A percentile compares a stretch with the other conserved stretches of the same genome.
phyloP scores from a whole-genome alignment of 2,329 filamentous ascomycete species.

The Metarhizium anisopliae region DNA sequence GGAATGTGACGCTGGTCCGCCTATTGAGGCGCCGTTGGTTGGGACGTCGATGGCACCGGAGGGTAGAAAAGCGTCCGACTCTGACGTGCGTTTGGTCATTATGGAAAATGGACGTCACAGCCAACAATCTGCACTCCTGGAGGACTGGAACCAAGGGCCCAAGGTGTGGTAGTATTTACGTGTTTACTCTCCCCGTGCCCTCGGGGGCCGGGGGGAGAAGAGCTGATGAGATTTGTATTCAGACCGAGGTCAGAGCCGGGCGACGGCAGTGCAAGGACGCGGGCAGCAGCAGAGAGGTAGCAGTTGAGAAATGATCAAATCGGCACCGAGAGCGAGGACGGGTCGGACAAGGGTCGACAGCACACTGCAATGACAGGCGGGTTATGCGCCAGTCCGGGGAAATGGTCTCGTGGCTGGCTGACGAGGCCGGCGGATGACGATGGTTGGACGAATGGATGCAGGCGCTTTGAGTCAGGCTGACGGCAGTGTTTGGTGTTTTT shows the following conservation, averaged over 20 bases:
- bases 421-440: conserved; percentile 1
- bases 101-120: background rate
- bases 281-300: background rate
- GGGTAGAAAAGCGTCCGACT: conserved; percentile 35
- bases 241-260: background rate
- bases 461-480: conserved; percentile 2
- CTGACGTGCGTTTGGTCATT: conserved; percentile 32
- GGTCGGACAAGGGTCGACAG: background rate
- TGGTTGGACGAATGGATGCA: conserved; percentile 1
- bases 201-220: background rate
- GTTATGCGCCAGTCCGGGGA: background rate
- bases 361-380: background rate
- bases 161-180: no score
- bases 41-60: conserved; percentile 24
- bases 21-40: conserved; percentile 13
- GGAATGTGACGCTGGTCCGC: conserved; percentile 3
- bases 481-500: background rate
- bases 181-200: conserved; percentile 2
- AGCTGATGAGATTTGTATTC: background rate
- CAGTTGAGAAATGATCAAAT: background rate
- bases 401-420: conserved; percentile 6
- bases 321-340: background rate
- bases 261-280: background rate
- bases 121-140: background rate
- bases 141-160: background rate